Base-by-base conservation (phyloP, 2,329 filamentous ascomycete genomes). In the Lasiodiplodia gonubiensis region DNA sequence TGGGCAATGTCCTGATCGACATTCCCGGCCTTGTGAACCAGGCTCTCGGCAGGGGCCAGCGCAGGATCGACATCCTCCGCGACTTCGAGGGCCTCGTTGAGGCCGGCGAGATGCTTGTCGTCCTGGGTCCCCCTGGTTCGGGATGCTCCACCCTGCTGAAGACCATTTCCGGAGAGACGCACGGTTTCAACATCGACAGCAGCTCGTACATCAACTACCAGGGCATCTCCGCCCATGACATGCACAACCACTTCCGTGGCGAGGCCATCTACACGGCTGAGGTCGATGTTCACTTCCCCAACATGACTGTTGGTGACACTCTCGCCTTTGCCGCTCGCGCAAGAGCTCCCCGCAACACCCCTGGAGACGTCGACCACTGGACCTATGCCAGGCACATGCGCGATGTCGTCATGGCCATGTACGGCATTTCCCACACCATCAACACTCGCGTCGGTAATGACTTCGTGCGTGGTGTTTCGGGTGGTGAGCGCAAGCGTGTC, bases 221-320 rank as follows among this genome's bases (percentile, higher is more conserved):
- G 75, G 90, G 89, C 69, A 84, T 92, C 73, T 80, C 86, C 1
- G 85, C 90, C 68, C 80, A 90, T 74, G 86, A 91, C 72, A 94
- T 95, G 90, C 87, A 91, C 77, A 87, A 86, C 2, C 81, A 85
- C 64, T 93, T 93, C 79, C 88, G 90, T 48, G 92, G 92, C 70
- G 92, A 95, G 80, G 90, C 90, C 69, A 93, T 94, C 75, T 95
- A 94, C 79, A 93, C 90, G 0, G 91, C 91, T 67, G 92, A 94
- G 75, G 89, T 92, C 33, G 92, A 95, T 75, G 89, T 90, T 2
- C 91, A 93, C 78, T 93, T 93, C 72, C 90, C 91, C 25, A 86
- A 90, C 79, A 78, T 94, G 70, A 88, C 86, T 2, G 91, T 94
- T 60, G 90, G 90, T 37, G 89, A 94, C 71, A 94, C 92, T 1